Evolutionary conservation across 768 basidiomycete genomes (phyloP).

Genomic region (Fomitopsis serialis): DNA sequence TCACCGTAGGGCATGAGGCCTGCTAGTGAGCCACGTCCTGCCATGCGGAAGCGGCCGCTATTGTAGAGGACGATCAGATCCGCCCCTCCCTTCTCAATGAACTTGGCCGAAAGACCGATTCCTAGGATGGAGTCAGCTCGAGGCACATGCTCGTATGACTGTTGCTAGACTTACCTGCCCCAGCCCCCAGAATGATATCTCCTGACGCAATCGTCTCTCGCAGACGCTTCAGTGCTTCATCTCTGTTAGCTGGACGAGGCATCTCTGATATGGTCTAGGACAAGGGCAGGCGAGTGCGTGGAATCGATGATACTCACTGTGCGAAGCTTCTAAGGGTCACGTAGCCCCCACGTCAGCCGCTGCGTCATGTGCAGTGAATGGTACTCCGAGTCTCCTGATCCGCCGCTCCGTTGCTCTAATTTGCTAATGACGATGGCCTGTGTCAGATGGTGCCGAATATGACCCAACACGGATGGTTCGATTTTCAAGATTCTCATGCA

Average conservation of each 20-base stretch:
- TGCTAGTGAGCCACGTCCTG: conserved; percentile 10
- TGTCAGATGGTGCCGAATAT: no score
- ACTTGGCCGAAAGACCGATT: conserved; percentile 13
- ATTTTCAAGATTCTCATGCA: neutral
- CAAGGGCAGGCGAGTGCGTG: no score
- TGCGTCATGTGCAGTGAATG: neutral
- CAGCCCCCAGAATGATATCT: conserved; percentile 11
- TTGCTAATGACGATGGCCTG: no score
- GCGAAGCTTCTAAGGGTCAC: neutral
- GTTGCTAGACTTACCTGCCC: conserved; percentile 2
- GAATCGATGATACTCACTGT: no score
- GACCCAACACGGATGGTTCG: no score
- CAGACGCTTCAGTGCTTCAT: conserved; percentile 9
- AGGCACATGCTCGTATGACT: neutral
- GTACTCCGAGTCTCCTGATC: neutral
- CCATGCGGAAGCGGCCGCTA: conserved; percentile 16
- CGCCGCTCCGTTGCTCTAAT: neutral
- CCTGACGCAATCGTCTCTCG: conserved; percentile 11
- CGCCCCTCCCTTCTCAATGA: conserved; percentile 14
- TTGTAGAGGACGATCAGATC: conserved; percentile 16
- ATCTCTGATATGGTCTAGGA: neutral
- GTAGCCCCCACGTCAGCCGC: neutral
- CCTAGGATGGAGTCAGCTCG: neutral
- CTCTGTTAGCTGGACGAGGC: conserved; percentile 10
- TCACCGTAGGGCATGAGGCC: conserved; percentile 16